Evolutionary conservation across 1,284 basidiomycete genomes (phyloP).

Genomic region (Peniophora sp.): DNA sequence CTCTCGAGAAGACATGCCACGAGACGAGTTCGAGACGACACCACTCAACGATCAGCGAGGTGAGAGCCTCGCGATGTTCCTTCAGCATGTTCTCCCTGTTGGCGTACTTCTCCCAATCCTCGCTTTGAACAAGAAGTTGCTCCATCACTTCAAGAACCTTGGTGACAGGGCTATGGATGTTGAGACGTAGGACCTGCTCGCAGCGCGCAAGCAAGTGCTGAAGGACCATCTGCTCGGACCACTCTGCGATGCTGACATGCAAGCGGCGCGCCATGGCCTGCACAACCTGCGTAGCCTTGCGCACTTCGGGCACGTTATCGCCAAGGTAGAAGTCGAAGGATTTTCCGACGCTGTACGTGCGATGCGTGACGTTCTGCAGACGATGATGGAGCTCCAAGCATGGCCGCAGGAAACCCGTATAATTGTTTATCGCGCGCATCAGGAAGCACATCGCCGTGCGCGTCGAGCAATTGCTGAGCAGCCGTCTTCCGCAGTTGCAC

Average conservation of each 20-base stretch:
- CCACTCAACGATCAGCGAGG: conserved; percentile 82
- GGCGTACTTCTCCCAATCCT: conserved; percentile 97
- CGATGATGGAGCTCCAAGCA: conserved; percentile 34
- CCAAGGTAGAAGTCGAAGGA: conserved; percentile 78
- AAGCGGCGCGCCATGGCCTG: conserved; percentile 47
- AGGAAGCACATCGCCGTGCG: conserved; percentile 23
- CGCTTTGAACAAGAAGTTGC: conserved; percentile 79
- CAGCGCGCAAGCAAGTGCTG: conserved; percentile 80
- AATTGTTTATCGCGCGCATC: conserved; percentile 41
- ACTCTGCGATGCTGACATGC: conserved; percentile 59
- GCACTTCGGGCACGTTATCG: conserved; percentile 62
- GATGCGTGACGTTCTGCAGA: conserved; percentile 21
- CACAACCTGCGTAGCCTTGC: conserved; percentile 51
- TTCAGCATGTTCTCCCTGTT: conserved; percentile 82
- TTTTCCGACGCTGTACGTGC: conserved; percentile 9
- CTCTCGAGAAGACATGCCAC: conserved; percentile 82
- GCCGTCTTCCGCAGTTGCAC: conserved; percentile 6
- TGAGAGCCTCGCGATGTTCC: conserved; percentile 59
- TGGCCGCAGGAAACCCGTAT: conserved; percentile 37
- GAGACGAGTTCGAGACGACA: conserved; percentile 82
- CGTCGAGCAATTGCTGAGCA: conserved; percentile 24
- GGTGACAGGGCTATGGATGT: conserved; percentile 72
- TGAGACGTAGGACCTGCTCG: conserved; percentile 58
- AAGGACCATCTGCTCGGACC: conserved; percentile 97
- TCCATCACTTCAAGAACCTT: conserved; percentile 83